Base-by-base conservation (phyloP, 2,329 filamentous ascomycete species). In the Aphanoascus verrucosus region DNA sequence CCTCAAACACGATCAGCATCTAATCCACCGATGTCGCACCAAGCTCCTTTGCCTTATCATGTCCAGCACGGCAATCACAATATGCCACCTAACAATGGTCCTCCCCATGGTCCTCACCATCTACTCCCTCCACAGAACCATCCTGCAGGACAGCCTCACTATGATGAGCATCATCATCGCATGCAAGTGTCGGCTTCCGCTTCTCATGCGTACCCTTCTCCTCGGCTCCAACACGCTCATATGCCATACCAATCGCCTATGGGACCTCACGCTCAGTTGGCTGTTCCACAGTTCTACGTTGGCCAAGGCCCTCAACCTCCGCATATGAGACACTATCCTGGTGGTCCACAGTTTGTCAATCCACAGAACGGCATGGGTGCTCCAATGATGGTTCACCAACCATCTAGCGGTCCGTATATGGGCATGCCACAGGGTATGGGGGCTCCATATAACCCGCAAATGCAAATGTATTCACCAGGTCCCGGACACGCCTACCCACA, bases 131-230 rank as follows among this genome's bases (percentile, higher is more conserved):
- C 84, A 56, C 85, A 86, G 54, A 86, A 89, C 62, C 85, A 85
- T 59, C 79, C 78, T 5, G 80, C 81, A 50, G 77, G 77, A 14
- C 78, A 80, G 2, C 86, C 83, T 60, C 87, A 84, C 62, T 83
- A 82, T 55, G 82, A 83, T 60, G 90, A 94, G n/a, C n/a, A n/a
- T 60, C 86, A 94, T 60, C 86, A 90, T 64, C 82, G 89, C 49
- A 94, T 96, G 86, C 79, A 81, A 60, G 86, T 93, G 72, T 87
- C 86, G 55, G 86, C 84, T 5, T 89, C 84, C 60, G 89, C 86
- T 20, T 83, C 83, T 2, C 88, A 90, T 62, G 88, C 88, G 2
- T 93, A 88, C 67, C 85, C 87, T 7, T 95, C 90, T 14, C 89
- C 91, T 47, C 82, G 89, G 49, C 79, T 89, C 61, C 79, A 82